These are phyloP conservation scores for Dactylorhiza incarnata DNA, from an alignment of 106 monocot genomes.

Conservation along the genomic window DNA sequence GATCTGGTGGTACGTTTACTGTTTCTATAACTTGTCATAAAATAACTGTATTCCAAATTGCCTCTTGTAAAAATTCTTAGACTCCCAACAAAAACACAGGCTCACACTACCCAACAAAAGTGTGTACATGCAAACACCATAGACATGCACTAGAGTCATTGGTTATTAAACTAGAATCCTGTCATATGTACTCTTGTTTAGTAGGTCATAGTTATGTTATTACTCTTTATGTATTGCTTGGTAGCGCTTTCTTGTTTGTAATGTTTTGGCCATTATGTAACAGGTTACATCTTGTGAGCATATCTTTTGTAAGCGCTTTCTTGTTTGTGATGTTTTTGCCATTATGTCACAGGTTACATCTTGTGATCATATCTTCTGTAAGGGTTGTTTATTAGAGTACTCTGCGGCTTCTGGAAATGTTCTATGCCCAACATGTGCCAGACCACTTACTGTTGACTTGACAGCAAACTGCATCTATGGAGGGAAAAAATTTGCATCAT, in stretches of 20 bases:
- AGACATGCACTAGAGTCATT: neutral
- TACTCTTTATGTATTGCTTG: neutral
- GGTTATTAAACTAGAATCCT: neutral
- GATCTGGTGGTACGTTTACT: slow-evolving; percentile 58
- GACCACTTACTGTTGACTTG: slow-evolving; percentile 74
- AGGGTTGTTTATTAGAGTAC: slow-evolving; percentile 64
- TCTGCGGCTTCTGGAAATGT: slow-evolving; percentile 33
- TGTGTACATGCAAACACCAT: neutral
- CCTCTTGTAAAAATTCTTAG: neutral
- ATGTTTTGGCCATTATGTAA: neutral
- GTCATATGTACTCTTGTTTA: neutral
- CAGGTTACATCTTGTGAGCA: slow-evolving; percentile 81
- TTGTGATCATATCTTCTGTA: slow-evolving; percentile 78
- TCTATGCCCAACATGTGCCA: slow-evolving; percentile 72
- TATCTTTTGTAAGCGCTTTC: slow-evolving; percentile 51
- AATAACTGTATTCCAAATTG: neutral
- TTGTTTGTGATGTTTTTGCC: neutral
- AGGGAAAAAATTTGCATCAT: slow-evolving; percentile 19
- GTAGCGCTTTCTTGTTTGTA: neutral
- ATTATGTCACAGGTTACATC: slow-evolving; percentile 52
- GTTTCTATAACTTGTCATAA: neutral
- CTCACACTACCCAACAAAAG: neutral
- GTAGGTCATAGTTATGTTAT: neutral
- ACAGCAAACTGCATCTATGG: slow-evolving; percentile 26
- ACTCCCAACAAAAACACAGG: too few species aligned